Conservation (phyloP, 768 basidiomycete species). For the Leccinellum albellum region DNA sequence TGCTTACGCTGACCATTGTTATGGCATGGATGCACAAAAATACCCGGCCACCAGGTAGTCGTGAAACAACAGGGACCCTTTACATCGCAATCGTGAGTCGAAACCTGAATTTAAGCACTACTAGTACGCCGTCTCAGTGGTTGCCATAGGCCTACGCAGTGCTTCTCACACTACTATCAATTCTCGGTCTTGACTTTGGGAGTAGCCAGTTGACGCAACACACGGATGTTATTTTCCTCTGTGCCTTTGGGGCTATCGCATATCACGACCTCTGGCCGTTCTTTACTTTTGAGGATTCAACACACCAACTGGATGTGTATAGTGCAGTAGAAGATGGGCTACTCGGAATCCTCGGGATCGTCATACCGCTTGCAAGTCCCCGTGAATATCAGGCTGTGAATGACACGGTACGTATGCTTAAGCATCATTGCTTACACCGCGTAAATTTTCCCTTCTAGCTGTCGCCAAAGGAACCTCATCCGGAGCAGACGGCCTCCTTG, state of each 20-base stretch:
- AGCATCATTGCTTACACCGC: not conserved
- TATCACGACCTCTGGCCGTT: slow-evolving; percentile 8
- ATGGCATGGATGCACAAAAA: not conserved
- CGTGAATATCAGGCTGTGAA: not conserved
- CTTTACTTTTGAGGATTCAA: not conserved
- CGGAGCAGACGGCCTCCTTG: slow-evolving; percentile 39
- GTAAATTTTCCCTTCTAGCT: slow-evolving; percentile 8
- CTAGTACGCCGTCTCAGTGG: not conserved
- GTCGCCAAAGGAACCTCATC: slow-evolving; percentile 18
- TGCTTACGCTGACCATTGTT: not conserved
- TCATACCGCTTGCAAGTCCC: slow-evolving; percentile 6
- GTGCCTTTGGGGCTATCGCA: slow-evolving; percentile 1
- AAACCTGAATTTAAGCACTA: not conserved
- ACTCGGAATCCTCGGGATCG: slow-evolving; percentile 3
- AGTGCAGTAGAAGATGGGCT: not conserved
- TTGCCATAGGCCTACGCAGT: slow-evolving; percentile 4
- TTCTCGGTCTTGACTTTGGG: not conserved
- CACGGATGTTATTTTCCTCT: not conserved
- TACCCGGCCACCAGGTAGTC: not conserved
- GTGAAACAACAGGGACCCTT: not conserved
- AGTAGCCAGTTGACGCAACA: slow-evolving; percentile 13
- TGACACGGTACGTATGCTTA: not conserved
- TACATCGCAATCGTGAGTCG: slow-evolving; percentile 4
- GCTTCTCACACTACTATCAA: slow-evolving; percentile 4
- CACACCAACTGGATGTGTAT: not conserved